Evolutionary conservation across 805 yeast genomes (phyloP), one percentile per base, ranked within the genome.

Genomic region (Kodamaea hsintzibuensis): DNA sequence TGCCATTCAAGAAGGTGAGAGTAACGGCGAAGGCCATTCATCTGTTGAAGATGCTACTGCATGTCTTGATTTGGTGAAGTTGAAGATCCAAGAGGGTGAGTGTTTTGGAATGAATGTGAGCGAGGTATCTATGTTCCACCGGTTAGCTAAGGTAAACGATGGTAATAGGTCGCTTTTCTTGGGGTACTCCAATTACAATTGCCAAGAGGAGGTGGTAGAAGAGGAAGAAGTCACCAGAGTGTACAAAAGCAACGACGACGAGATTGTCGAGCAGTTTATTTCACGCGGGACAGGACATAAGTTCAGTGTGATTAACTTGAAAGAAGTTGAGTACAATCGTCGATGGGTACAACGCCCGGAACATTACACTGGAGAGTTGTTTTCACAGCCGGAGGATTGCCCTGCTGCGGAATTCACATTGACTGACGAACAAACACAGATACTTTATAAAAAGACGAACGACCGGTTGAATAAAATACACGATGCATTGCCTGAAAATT

Each of bases 11-110:
- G 71, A 70, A 22, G 85, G 87, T n/a, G 78, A 77, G 22, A 59
- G 55, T 2, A 59, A 67, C 2, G 96, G 96, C 1, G 59, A 59
- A 1, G 80, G 80, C 14, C 98, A 93, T 69, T 88, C 92, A 51
- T 88, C 98, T 0, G 78, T 87, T 3, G 97, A 90, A 65, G 99
- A 93, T 65, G 88, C 96, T 10, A 67, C 67, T 27, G 85, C 96
- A 0, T 89, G 97, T 65, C 74, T 92, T 62, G 91, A 89, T 50
- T 77, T 93, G 49, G 82, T 89, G 1, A 84, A 88, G 60, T 60
- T 84, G 59, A 91, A 92, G 64, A 68, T 91, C 12, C 68, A 75
- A 3, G 83, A 85, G 53, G 98, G 97, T 0, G 65, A 70, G 5
- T 70, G 77, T 2, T 88, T 80, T 68, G 98, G 98, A 0, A 50